Evolutionary conservation across 192 early-diverging fungal species (phyloP).

Genomic region (Borealophlyctis nickersoniae): DNA sequence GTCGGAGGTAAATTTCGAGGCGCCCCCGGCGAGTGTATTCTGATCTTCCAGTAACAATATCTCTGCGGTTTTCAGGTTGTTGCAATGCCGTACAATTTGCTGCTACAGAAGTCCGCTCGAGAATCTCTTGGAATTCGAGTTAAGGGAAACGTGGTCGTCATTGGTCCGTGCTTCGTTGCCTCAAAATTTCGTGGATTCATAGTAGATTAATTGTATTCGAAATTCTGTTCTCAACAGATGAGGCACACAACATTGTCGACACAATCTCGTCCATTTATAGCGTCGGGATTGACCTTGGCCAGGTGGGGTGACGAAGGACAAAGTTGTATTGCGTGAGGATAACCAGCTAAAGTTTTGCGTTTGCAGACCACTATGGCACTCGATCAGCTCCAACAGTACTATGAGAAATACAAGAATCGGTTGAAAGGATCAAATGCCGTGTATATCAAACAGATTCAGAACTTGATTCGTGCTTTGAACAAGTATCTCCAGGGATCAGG

Average conservation of each 20-base stretch:
- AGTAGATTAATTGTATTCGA: too few species aligned
- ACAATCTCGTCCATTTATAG: slow-evolving; percentile 67
- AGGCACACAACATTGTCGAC: slow-evolving; percentile 50
- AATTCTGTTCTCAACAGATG: too few species aligned
- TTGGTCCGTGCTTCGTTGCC: slow-evolving; percentile 58
- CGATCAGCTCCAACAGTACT: slow-evolving; percentile 64
- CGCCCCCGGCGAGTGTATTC: neutral
- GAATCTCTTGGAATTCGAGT: slow-evolving; percentile 72
- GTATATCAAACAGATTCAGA: slow-evolving; percentile 73
- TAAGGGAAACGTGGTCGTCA: slow-evolving; percentile 71
- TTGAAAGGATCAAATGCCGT: slow-evolving; percentile 69
- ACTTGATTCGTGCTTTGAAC: slow-evolving; percentile 52
- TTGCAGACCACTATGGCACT: slow-evolving; percentile 37
- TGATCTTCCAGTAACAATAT: neutral
- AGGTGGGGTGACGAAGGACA: slow-evolving; percentile 36
- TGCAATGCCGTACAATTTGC: slow-evolving; percentile 83
- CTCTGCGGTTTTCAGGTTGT: slow-evolving; percentile 56
- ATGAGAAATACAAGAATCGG: slow-evolving; percentile 61
- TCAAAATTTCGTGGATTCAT: too few species aligned
- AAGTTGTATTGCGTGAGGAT: neutral
- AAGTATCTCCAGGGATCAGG: too few species aligned
- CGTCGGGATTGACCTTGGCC: slow-evolving; percentile 46
- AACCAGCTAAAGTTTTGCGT: neutral
- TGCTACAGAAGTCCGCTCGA: slow-evolving; percentile 71
- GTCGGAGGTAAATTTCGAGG: slow-evolving; percentile 40